Base-by-base conservation (phyloP, 257 asterid genomes). In the Schizonepeta tenuifolia region DNA sequence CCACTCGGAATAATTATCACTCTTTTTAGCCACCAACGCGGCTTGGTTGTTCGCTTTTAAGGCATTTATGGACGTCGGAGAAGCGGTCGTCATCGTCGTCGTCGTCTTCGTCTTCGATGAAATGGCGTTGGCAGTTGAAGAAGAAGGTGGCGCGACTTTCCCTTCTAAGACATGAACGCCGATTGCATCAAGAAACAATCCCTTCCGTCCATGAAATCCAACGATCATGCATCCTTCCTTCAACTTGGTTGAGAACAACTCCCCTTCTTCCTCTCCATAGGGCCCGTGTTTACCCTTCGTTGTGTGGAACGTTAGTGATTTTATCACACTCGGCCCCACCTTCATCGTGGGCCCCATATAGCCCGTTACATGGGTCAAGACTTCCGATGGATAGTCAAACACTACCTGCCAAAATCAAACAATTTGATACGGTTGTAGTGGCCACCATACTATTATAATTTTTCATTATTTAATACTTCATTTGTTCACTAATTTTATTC, bases 161-260 rank as follows among this genome's bases (percentile, higher is more conserved):
- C 87, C 89, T 77, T 86, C 92, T 10, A 84, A 53, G 41, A 78
- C 81, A 22, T 90, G 92, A 64, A 90, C 89, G 6, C 98, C 96
- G 31, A 92, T 80, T 41, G 98, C 86, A 74, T 90, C 88, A 5
- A 92, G 41, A 69, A 92, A 90, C 77, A 90, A 67, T 17, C 98
- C 98, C 55, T 76, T 88, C 81, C 88, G 83, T 51, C 98, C 98
- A 56, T 87, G 96, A 59, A 92, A 81, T 9, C 98, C 97, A 43
- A 92, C 81, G 9, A 92, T 70, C 22, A 69, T 50, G 2, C 87
- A 79, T 43, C 97, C 94, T 61, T 83, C 89, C 67, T 62, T 84
- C 62, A 83, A 73, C 72, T 79, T 82, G 35, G 93, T 84, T 4
- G 90, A 77, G 78, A 92, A 92, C 60, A 78, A 76, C 44, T 79